A percentile compares a stretch with the other conserved stretches of the same genome.
Evolutionary conservation across 2,329 filamentous ascomycete species (phyloP).

Genomic region (Penicillium sp.): DNA sequence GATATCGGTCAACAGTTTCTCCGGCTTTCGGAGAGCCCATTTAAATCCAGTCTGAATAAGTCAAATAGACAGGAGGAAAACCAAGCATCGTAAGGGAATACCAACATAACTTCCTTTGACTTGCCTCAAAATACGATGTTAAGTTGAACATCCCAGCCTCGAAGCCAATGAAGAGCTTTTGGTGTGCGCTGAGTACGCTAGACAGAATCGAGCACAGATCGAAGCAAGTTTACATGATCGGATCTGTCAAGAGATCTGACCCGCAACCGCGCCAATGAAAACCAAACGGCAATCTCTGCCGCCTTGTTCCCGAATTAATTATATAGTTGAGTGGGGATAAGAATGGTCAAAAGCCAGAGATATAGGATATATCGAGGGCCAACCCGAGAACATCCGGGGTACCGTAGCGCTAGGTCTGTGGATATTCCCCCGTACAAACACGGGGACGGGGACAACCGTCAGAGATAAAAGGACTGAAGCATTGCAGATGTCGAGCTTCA

Average conservation of each 20-base stretch:
- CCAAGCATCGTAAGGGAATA: background rate
- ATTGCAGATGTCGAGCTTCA: background rate
- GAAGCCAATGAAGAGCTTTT: background rate
- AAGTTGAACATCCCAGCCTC: background rate
- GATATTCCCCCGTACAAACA: constrained; percentile 1
- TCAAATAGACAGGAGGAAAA: background rate
- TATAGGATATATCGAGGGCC: background rate
- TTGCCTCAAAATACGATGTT: background rate
- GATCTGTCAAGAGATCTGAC: background rate
- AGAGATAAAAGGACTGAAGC: background rate
- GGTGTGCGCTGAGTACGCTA: background rate
- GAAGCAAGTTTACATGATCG: background rate
- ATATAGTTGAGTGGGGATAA: background rate
- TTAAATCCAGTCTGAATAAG: background rate
- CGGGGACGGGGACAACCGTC: background rate
- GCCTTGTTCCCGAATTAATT: background rate
- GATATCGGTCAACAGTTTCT: background rate
- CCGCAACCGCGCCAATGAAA: background rate
- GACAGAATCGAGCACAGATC: background rate
- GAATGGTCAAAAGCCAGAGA: background rate
- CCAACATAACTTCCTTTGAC: background rate
- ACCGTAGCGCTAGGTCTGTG: background rate
- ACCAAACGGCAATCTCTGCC: background rate
- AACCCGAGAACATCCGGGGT: background rate
- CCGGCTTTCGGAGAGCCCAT: background rate